A percentile compares a stretch with the other conserved stretches of the same genome.
Evolutionary conservation across 306 rosid genomes (phyloP).

Genomic region (Rosa chinensis): DNA sequence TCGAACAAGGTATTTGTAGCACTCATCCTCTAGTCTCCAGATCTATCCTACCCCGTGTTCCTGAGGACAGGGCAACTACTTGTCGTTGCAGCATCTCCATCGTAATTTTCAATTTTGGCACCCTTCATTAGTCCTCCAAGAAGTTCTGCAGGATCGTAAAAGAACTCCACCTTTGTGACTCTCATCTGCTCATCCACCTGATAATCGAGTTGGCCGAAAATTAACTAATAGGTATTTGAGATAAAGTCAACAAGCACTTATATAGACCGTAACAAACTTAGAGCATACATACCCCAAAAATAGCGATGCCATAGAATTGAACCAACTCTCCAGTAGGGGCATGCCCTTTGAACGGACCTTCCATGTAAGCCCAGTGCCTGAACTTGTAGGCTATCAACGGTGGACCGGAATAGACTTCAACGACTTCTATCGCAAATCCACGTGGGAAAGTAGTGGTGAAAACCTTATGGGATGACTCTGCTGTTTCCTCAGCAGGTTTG

Average conservation of each 20-base stretch:
- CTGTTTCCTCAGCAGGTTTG: slow-evolving; percentile 50
- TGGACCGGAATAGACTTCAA: slow-evolving; percentile 55
- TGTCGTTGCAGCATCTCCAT: slow-evolving; percentile 28
- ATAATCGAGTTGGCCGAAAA: neutral
- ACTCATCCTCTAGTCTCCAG: neutral
- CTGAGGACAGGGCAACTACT: slow-evolving; percentile 46
- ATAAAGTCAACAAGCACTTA: neutral
- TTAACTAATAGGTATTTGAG: neutral
- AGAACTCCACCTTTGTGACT: slow-evolving; percentile 60
- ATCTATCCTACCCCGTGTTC: slow-evolving; percentile 41
- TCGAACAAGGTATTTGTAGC: neutral
- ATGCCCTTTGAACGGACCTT: slow-evolving; percentile 69
- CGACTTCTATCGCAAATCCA: slow-evolving; percentile 61
- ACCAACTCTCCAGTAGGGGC: slow-evolving; percentile 52
- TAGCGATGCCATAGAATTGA: slow-evolving; percentile 50
- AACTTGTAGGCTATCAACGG: slow-evolving; percentile 60
- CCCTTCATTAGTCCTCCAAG: slow-evolving; percentile 55
- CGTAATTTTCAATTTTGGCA: slow-evolving; percentile 14
- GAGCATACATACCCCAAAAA: slow-evolving; percentile 37
- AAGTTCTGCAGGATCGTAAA: slow-evolving; percentile 53
- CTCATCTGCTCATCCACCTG: slow-evolving; percentile 52
- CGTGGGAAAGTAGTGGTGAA: slow-evolving; percentile 62
- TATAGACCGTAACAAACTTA: neutral
- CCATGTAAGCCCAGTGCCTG: slow-evolving; percentile 76
- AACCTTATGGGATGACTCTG: slow-evolving; percentile 43